Conservation (phyloP, 1,139 yeast genomes). For the Eremothecium sinecaudum region DNA sequence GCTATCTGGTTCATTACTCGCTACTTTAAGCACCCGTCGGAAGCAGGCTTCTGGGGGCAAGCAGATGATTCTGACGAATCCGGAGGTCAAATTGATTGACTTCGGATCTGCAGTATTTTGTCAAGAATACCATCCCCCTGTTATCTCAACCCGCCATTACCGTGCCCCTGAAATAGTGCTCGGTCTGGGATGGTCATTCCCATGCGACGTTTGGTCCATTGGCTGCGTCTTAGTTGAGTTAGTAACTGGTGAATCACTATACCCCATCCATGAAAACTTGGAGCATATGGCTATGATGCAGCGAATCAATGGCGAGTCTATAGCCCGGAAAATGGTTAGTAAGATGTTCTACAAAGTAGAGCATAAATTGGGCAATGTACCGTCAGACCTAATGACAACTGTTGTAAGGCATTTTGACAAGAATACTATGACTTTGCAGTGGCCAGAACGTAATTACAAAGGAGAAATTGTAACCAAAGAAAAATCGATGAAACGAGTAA, state of each 20-base stretch:
- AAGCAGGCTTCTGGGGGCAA: constrained; percentile 31
- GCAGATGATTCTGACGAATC: constrained; percentile 54
- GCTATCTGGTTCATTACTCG: constrained; percentile 16
- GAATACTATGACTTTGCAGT: constrained; percentile 16
- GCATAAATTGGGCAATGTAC: constrained; percentile 27
- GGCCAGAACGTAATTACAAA: constrained; percentile 28
- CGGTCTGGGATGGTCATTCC: constrained; percentile 86
- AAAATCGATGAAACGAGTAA: constrained; percentile 27
- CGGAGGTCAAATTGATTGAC: constrained; percentile 83
- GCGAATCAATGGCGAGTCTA: constrained; percentile 39
- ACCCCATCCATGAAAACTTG: constrained; percentile 87
- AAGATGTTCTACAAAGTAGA: constrained; percentile 29
- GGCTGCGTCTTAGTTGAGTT: constrained; percentile 91
- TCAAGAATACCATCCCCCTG: constrained; percentile 87
- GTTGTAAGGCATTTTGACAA: constrained; percentile 28
- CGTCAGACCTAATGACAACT: constrained; percentile 27
- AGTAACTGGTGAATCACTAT: constrained; percentile 90
- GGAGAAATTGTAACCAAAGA: constrained; percentile 25
- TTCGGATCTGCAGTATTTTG: constrained; percentile 92
- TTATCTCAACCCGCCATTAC: constrained; percentile 92
- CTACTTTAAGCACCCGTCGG: constrained; percentile 24
- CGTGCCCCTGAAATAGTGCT: constrained; percentile 94
- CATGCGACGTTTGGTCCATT: constrained; percentile 94
- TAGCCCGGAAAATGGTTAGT: constrained; percentile 26
- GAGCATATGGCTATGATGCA: constrained; percentile 97